Evolutionary conservation across 164 flowering plant genomes (phyloP), one percentile per base, ranked within the genome.

Genomic region (Magnolia sinica): DNA sequence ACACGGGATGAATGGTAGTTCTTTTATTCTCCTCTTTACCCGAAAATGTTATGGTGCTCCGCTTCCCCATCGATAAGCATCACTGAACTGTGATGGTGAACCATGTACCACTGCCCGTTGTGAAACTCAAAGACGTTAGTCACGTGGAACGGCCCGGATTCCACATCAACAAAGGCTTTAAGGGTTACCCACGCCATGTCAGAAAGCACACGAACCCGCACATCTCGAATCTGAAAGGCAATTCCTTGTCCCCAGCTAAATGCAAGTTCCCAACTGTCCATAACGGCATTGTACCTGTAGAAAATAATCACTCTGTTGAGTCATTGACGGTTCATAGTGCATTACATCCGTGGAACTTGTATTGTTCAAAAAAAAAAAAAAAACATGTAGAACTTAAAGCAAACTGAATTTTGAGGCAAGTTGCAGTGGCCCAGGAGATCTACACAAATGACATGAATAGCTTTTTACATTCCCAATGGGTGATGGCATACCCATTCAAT

Each of bases 181-280:
- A 94, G 91, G 68, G 97, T 94, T 49, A 96, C 97, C 99, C 99
- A 96, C 68, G 99, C 99, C 89, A 89, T 84, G 59, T 88, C 98
- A 20, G 93, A 76, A 59, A 89, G 81, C 20, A 94, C 96, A 52
- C 98, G 85, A 31, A 87, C 89, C 66, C 88, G 71, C 84, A 94
- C 96, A 78, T 96, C 96, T 59, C 89, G 83, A 5, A 96, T 76
- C 88, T 92, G 91, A 76, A 92, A 88, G 78, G 88, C 86, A 65
- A 81, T 81, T 18, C 82, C 91, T 68, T 87, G 88, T 37, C 88
- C 92, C 97, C 95, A 91, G 76, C 79, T 85, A 72, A 92, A 92
- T 9, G 86, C 87, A 67, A 87, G 73, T 79, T 86, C 88, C 98
- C 98, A 92, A 78, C 97, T 91, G 77, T 83, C 86, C 70, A 96